Conservation (phyloP, 176 grass and related monocot species). For the Oryza brachyantha region DNA sequence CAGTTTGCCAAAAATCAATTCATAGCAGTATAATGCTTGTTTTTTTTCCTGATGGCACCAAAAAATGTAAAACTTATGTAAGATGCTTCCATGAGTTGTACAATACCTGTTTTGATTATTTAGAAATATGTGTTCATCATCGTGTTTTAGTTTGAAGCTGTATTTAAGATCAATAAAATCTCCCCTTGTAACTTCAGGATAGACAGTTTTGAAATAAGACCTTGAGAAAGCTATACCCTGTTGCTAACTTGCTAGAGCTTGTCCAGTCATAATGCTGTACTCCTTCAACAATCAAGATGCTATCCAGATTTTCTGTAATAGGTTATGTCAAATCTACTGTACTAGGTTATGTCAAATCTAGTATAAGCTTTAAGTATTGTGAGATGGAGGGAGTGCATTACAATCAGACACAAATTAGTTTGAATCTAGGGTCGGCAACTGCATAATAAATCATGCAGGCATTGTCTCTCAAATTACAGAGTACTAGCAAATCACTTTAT, state of each 20-base stretch:
- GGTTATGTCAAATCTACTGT: too few relatives aligned
- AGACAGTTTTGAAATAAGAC: conserved; percentile 10
- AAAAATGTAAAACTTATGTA: conserved; percentile 4
- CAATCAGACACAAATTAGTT: not conserved
- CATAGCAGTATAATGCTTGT: conserved; percentile 15
- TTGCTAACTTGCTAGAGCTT: not conserved
- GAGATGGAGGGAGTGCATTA: too few relatives aligned
- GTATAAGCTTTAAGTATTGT: too few relatives aligned
- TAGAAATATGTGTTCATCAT: not conserved
- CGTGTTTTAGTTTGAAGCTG: conserved; percentile 22
- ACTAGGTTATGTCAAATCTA: too few relatives aligned
- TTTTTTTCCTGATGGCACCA: conserved; percentile 22
- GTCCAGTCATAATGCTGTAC: not conserved
- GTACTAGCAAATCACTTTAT: too few relatives aligned
- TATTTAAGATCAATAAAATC: conserved; percentile 6
- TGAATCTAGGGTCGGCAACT: not conserved
- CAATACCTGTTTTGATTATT: conserved; percentile 22
- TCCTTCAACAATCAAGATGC: too few relatives aligned
- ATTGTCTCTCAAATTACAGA: not conserved
- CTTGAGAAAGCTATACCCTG: not conserved
- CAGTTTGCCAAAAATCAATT: conserved; percentile 22
- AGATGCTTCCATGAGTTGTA: conserved; percentile 28
- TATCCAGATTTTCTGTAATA: too few relatives aligned
- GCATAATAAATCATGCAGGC: not conserved
- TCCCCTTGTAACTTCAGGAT: conserved; percentile 5